Evolutionary conservation across 495 filamentous ascomycete species (phyloP), one percentile per base, ranked within the genome.

Genomic region (Geoglossum glabrum): DNA sequence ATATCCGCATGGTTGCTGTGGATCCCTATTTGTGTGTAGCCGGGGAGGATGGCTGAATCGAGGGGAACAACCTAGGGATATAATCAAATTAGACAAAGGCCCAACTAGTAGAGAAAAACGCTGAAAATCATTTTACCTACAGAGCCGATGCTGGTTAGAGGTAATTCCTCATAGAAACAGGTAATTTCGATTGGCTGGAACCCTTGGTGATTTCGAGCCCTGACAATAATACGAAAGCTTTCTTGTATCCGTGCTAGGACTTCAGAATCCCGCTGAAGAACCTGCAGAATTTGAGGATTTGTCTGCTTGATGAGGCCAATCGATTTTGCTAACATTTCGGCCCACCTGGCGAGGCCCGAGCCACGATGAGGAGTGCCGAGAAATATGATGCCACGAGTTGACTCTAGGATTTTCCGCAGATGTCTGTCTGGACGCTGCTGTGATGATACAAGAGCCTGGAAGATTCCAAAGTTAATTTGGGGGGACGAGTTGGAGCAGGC

Each of bases 331-430:
- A 88, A 68, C 59, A 86, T 71, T 10, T 78, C 36, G 11, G 36
- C 36, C 36, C 36, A 40, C 2, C 13, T 5, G 5, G 36, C 36
- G 5, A 40, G 36, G 60, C 86, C 82, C 1, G 85, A 79, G 0
- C 87, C 87, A 46, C 78, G 81, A 64, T 94, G 87, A 10, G 87
- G 87, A 17, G 87, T 94, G n/a, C 87, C 87, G 31, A 94, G 74
- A 64, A 94, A 94, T 26, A 92, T 73, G 30, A 92, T 81, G 19
- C 84, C 87, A 58, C 84, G 92, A 0, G 86, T 90, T 1, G 85
- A 87, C 10, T 88, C 81, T 60, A 79, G 87, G 28, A 94, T 80
- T 3, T 84, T 86, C 26, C 86, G 78, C 7, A 85, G 73, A 61
- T 87, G 81, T 63, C 85, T 78, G 17, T 81, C 82, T 45, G 60